Evolutionary conservation across 495 filamentous ascomycete genomes (phyloP), one percentile per base, ranked within the genome.

Genomic region (Talaromyces ruber): DNA sequence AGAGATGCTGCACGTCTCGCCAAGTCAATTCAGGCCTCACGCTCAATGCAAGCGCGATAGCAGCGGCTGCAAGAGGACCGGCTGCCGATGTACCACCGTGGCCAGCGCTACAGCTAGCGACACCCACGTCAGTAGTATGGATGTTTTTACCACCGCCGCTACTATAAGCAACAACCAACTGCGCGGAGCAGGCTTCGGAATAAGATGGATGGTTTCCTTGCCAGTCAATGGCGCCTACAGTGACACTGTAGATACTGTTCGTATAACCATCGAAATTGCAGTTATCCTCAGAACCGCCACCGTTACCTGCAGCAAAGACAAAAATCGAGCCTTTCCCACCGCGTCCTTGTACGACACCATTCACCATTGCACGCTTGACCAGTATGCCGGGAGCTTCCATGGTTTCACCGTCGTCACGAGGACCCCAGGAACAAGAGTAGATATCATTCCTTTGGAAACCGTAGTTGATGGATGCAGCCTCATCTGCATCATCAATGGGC

Each of bases 181-280:
- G 90, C 8, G 94, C 94, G 0, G 93, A 97, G 77, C 94, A 98
- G 60, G 90, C 86, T 74, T 98, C 94, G 2, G 93, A 96, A 72
- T 98, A 98, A 65, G 88, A 90, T 1, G 93, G 92, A 70, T 98
- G 93, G 5, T 80, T 72, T 14, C 92, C 92, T 66, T 89, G 85
- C 53, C 90, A 78, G 70, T 97, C 93, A 68, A 98, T 88, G 30
- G 93, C 94, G 21, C 95, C 94, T 30, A 98, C 92, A 2, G 93
- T 96, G 67, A 98, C 92, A 69, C 91, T 96, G 81, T 98, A 98
- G 61, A 98, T 98, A 69, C 92, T 96, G 76, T 98, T 98, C 65
- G 95, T 98, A 72, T 98, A 98, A 11, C 94, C 94, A 70, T 98
- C 94, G 68, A 98, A 98, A 71, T 98, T 98, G 83, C 94, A 98